Evolutionary conservation across 1,139 yeast species (phyloP).

Genomic region (Candida labiduridarum): DNA sequence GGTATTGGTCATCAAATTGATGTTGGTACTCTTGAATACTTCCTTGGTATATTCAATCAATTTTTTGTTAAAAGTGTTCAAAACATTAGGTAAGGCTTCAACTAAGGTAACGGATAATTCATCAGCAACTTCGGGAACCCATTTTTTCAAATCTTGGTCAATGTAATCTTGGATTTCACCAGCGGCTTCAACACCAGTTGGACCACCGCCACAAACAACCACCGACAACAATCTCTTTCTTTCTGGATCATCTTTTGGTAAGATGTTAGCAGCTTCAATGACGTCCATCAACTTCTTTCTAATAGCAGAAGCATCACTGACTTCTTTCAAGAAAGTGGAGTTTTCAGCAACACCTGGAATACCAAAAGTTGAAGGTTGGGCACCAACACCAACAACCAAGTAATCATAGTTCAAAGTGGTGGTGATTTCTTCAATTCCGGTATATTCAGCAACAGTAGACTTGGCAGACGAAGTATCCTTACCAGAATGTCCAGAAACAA

Average conservation of each 20-base stretch:
- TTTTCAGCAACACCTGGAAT: slow-evolving; percentile 91
- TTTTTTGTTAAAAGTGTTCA: slow-evolving; percentile 84
- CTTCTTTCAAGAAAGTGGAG: slow-evolving; percentile 84
- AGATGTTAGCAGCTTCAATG: slow-evolving; percentile 79
- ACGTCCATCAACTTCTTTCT: slow-evolving; percentile 77
- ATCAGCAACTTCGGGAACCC: slow-evolving; percentile 84
- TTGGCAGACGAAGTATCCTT: slow-evolving; percentile 56
- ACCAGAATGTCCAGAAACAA: slow-evolving; percentile 55
- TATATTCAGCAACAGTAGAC: slow-evolving; percentile 44
- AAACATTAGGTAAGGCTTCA: slow-evolving; percentile 89
- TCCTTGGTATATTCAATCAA: slow-evolving; percentile 83
- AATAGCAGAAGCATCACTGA: slow-evolving; percentile 77
- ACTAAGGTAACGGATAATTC: slow-evolving; percentile 83
- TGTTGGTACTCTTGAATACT: slow-evolving; percentile 77
- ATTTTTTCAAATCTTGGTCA: slow-evolving; percentile 83
- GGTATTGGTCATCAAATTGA: slow-evolving; percentile 77
- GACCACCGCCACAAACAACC: slow-evolving; percentile 95
- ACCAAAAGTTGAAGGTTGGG: slow-evolving; percentile 89
- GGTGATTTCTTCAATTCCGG: slow-evolving; percentile 46
- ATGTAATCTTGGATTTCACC: slow-evolving; percentile 94
- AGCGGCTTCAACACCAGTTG: slow-evolving; percentile 96
- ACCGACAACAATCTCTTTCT: slow-evolving; percentile 80
- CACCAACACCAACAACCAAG: slow-evolving; percentile 88
- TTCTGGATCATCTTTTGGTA: slow-evolving; percentile 73
- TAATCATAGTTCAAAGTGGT: slow-evolving; percentile 69